Evolutionary conservation across 805 yeast species (phyloP).

Genomic region (Candida mattraensis): DNA sequence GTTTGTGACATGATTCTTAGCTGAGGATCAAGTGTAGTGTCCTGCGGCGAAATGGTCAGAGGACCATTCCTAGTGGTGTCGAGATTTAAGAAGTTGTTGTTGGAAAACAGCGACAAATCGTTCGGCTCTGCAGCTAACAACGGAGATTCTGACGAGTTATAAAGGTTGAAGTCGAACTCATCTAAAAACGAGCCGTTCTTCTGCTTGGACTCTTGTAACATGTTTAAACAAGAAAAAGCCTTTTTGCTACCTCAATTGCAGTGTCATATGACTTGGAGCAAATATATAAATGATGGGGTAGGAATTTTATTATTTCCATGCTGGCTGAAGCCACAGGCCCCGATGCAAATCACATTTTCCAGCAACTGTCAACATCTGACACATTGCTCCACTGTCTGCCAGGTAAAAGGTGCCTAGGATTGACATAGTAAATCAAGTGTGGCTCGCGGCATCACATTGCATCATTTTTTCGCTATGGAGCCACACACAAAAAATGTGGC

Average conservation of each 20-base stretch:
- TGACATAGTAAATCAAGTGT: too few species aligned
- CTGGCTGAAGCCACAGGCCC: too few species aligned
- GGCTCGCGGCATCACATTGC: too few species aligned
- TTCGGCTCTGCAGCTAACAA: slow-evolving; percentile 7
- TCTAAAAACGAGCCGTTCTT: slow-evolving; percentile 12
- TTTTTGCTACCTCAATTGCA: neutral
- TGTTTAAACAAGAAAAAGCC: neutral
- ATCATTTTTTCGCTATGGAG: too few species aligned
- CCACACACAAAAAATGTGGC: too few species aligned
- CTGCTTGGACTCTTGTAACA: slow-evolving; percentile 7
- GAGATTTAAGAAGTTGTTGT: slow-evolving; percentile 25
- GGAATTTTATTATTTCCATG: too few species aligned
- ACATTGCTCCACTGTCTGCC: too few species aligned
- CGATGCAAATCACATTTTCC: too few species aligned
- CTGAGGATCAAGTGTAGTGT: slow-evolving; percentile 4
- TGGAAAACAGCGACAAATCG: slow-evolving; percentile 26
- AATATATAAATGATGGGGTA: too few species aligned
- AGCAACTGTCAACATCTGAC: too few species aligned
- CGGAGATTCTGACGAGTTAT: slow-evolving; percentile 7
- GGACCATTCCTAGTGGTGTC: slow-evolving; percentile 15
- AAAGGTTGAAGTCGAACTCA: slow-evolving; percentile 19
- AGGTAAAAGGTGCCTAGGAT: too few species aligned
- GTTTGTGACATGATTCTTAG: slow-evolving; percentile 4
- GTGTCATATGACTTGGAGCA: slow-evolving; percentile 11
- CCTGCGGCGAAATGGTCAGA: slow-evolving; percentile 6